Percentiles rank a stretch among this genome's conserved stretches.
These are phyloP conservation scores for Coemansia sp. DNA, from an alignment of 192 early-diverging fungal genomes.

Conservation along the genomic window DNA sequence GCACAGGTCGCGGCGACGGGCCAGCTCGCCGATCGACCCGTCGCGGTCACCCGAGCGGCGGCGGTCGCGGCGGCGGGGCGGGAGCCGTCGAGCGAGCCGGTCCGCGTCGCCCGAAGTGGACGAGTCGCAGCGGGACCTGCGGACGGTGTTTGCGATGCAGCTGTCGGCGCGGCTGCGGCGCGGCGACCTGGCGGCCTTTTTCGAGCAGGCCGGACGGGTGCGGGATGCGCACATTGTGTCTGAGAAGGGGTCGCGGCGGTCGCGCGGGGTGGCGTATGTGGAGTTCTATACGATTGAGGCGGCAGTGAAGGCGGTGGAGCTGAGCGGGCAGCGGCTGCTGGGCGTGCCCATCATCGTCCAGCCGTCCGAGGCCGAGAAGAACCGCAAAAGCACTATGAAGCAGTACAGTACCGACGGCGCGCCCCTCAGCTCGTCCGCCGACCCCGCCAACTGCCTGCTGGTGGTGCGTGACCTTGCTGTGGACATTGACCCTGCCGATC, in stretches of 20 bases:
- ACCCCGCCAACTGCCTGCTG: constrained; percentile 47
- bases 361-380: constrained; percentile 90
- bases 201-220: constrained; percentile 72
- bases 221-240: constrained; percentile 82
- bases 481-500: constrained; percentile 64
- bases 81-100: background rate
- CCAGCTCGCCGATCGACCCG: constrained; percentile 2
- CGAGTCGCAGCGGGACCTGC: constrained; percentile 74
- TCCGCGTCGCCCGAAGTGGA: constrained; percentile 65
- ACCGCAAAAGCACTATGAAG: constrained; percentile 58
- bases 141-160: constrained; percentile 95
- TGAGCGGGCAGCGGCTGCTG: constrained; percentile 81
- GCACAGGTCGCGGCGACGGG: constrained; percentile 6
- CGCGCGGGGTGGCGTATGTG: constrained; percentile 93
- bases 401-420: constrained; percentile 22
- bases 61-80: background rate
- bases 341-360: constrained; percentile 93
- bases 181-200: constrained; percentile 85
- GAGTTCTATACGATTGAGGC: constrained; percentile 88
- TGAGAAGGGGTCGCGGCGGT: constrained; percentile 76
- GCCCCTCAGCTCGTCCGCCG: constrained; percentile 1
- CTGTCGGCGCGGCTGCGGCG: constrained; percentile 71
- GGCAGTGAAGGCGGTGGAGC: constrained; percentile 74
- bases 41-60: background rate
- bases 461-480: constrained; percentile 61